Percentiles rank a stretch among this genome's conserved stretches.
Conservation (phyloP, 495 filamentous ascomycete genomes). For the Xylaria palmicola region DNA sequence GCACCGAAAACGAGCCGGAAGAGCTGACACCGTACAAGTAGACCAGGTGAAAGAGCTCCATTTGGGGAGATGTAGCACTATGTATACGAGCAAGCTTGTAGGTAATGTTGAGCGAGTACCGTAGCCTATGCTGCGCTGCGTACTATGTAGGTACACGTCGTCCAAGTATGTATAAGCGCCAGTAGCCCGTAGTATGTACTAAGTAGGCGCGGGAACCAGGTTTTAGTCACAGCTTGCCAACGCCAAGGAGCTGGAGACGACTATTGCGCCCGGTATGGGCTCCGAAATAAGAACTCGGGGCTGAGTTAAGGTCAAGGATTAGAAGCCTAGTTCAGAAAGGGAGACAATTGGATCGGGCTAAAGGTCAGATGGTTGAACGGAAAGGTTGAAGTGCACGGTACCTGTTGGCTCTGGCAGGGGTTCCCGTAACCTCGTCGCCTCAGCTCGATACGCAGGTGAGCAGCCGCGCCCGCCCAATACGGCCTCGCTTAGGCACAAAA, state of each 20-base stretch:
- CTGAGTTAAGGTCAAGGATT: slow-evolving; percentile 4
- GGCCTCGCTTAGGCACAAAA: neutral
- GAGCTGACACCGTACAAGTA: too few relatives aligned
- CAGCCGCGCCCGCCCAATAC: slow-evolving; percentile 3
- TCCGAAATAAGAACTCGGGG: slow-evolving; percentile 3
- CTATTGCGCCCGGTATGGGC: slow-evolving; percentile 4
- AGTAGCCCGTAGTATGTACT: neutral
- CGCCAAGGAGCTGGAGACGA: slow-evolving; percentile 1
- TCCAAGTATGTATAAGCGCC: too few relatives aligned
- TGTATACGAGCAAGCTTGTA: too few relatives aligned
- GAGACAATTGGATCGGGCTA: neutral
- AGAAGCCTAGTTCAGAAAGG: neutral
- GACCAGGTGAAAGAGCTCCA: neutral
- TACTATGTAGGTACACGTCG: too few relatives aligned
- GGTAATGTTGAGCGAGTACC: too few relatives aligned
- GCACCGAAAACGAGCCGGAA: neutral
- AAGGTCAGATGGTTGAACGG: neutral
- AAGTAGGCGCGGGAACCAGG: neutral
- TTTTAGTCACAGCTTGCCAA: neutral
- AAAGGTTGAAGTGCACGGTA: neutral
- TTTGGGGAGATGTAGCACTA: too few relatives aligned
- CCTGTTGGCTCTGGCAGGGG: neutral
- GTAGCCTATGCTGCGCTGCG: too few relatives aligned
- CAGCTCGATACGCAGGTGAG: slow-evolving; percentile 1
- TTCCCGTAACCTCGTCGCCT: neutral